Evolutionary conservation across 192 early-diverging fungal species (phyloP).

Genomic region (Gaertneriomyces semiglobifer): DNA sequence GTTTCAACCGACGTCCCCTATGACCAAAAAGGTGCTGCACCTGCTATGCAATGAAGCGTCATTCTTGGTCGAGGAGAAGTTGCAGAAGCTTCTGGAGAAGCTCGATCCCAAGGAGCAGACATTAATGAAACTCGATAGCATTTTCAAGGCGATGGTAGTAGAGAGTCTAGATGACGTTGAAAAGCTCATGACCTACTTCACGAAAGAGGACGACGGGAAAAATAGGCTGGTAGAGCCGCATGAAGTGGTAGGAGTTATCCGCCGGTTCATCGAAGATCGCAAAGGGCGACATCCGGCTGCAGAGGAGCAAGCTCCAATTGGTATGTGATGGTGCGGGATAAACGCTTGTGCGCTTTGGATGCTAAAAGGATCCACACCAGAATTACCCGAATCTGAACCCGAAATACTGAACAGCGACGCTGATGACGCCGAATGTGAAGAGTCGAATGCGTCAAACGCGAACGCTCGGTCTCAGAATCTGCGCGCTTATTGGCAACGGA

Average conservation of each 20-base stretch:
- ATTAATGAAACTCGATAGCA: conserved; percentile 54
- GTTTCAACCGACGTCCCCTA: conserved; percentile 8
- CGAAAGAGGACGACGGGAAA: conserved; percentile 16
- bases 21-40: conserved; percentile 48
- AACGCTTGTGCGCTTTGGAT: no score
- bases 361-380: no score
- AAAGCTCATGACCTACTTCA: conserved; percentile 42
- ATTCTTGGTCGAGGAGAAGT: conserved; percentile 58
- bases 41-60: conserved; percentile 53
- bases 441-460: conserved; percentile 4
- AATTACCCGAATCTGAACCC: no score
- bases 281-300: conserved; percentile 11
- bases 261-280: conserved; percentile 43
- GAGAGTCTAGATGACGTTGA: conserved; percentile 56
- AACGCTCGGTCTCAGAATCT: neutral
- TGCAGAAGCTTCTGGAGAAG: conserved; percentile 53
- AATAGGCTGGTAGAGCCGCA: conserved; percentile 43
- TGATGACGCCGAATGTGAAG: neutral
- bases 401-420: conserved; percentile 12
- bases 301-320: neutral
- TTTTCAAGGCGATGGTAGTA: conserved; percentile 56
- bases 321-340: neutral
- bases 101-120: conserved; percentile 51
- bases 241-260: conserved; percentile 43
- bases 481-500: conserved; percentile 48